Evolutionary conservation across 148 eudicot species (phyloP).

Genomic region (Camellia japonica): DNA sequence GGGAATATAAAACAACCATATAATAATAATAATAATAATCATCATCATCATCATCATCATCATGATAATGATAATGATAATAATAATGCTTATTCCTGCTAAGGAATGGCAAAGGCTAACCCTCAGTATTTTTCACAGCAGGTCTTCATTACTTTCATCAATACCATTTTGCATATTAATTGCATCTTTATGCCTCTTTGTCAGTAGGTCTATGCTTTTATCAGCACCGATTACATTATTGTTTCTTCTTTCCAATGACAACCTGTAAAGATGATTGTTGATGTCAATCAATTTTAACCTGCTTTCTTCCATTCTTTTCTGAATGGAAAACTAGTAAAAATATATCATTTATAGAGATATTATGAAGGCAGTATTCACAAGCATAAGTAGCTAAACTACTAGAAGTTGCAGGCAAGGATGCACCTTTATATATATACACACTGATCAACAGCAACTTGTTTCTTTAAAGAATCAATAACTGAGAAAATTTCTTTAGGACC

Average conservation of each 20-base stretch:
- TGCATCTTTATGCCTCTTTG: slow-evolving; percentile 80
- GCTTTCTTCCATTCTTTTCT: slow-evolving; percentile 80
- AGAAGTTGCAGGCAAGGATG: slow-evolving; percentile 11
- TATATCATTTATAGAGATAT: neutral
- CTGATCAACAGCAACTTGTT: slow-evolving; percentile 65
- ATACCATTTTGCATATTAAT: slow-evolving; percentile 72
- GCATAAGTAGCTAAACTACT: neutral
- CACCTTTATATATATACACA: slow-evolving; percentile 54
- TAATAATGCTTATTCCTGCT: neutral
- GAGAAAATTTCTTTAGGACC: slow-evolving; percentile 46
- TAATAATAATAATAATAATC: too few species aligned
- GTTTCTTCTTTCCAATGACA: slow-evolving; percentile 61
- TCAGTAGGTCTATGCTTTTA: slow-evolving; percentile 44
- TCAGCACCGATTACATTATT: slow-evolving; percentile 24
- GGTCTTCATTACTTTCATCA: slow-evolving; percentile 53
- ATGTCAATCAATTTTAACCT: slow-evolving; percentile 52
- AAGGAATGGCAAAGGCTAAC: slow-evolving; percentile 37
- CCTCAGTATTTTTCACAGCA: slow-evolving; percentile 99
- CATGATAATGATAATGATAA: too few species aligned
- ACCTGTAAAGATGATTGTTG: slow-evolving; percentile 34
- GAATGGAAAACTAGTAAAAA: slow-evolving; percentile 24
- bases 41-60: too few species aligned
- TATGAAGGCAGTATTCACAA: neutral
- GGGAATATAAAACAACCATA: neutral
- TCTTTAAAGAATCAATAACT: slow-evolving; percentile 65